Conservation (phyloP, 768 basidiomycete genomes). For the Fibroporia radiculosa region DNA sequence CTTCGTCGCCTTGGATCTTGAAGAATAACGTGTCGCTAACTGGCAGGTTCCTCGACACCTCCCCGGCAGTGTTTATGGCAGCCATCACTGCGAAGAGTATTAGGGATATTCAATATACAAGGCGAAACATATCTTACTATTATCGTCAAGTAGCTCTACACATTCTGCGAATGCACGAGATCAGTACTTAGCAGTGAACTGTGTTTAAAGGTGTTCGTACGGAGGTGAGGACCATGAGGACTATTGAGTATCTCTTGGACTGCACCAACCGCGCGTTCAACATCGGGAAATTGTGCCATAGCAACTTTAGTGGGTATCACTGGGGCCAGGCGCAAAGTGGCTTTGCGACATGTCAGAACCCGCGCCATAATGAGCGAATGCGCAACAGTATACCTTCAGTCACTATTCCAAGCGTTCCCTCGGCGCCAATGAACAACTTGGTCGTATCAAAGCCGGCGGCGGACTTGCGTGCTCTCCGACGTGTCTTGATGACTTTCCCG, state of each 20-base stretch:
- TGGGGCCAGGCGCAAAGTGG: conserved; percentile 77
- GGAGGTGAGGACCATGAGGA: conserved; percentile 61
- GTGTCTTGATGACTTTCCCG: conserved; percentile 88
- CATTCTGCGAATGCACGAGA: conserved; percentile 46
- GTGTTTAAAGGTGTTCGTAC: conserved; percentile 31
- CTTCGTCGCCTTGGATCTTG: conserved; percentile 62
- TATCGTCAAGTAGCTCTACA: conserved; percentile 72
- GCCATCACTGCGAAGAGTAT: conserved; percentile 46
- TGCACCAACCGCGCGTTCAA: conserved; percentile 66
- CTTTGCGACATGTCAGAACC: conserved; percentile 25
- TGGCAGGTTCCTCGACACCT: conserved; percentile 46
- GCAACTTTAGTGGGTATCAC: conserved; percentile 78
- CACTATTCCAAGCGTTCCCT: conserved; percentile 78
- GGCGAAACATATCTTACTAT: conserved; percentile 15
- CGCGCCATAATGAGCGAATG: background rate
- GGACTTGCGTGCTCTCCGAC: conserved; percentile 70
- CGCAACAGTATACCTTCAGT: conserved; percentile 54
- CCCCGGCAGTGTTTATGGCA: conserved; percentile 49
- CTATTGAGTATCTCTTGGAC: conserved; percentile 61
- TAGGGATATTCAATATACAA: background rate
- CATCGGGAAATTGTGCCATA: conserved; percentile 72
- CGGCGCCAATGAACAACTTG: conserved; percentile 81
- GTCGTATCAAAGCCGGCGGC: conserved; percentile 84
- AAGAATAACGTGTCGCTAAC: conserved; percentile 73
- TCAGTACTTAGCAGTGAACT: too few relatives aligned